Conservation (phyloP, 2,329 filamentous ascomycete genomes). For the Zasmidium angulare region DNA sequence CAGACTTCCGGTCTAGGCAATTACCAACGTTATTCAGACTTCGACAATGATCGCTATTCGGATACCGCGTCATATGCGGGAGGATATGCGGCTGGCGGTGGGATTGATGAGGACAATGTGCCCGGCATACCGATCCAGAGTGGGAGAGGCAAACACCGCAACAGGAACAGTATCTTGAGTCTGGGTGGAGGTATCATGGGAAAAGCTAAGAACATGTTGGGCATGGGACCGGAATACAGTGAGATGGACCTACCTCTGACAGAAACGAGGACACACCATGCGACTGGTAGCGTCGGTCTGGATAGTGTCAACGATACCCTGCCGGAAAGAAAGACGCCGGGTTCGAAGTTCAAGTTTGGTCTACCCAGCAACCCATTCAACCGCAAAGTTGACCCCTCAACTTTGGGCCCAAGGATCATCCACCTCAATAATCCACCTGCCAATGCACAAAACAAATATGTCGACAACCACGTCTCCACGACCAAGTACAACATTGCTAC, state of each 20-base stretch:
- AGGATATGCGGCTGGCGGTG: conserved; percentile 67
- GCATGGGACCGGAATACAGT: conserved; percentile 83
- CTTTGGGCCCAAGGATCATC: conserved; percentile 87
- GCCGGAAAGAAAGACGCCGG: conserved; percentile 58
- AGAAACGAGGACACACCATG: conserved; percentile 58
- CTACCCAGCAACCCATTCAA: conserved; percentile 61
- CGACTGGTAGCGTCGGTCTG: conserved; percentile 13
- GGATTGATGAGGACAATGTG: conserved; percentile 57
- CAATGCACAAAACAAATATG: conserved; percentile 84
- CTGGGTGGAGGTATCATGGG: conserved; percentile 86
- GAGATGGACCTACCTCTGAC: conserved; percentile 98
- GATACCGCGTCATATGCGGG: conserved; percentile 47
- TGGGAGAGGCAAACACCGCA: conserved; percentile 41
- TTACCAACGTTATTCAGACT: conserved; percentile 88
- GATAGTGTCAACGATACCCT: conserved; percentile 16
- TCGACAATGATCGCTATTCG: conserved; percentile 78
- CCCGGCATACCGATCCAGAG: conserved; percentile 56
- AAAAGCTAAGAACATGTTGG: conserved; percentile 83
- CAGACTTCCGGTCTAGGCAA: conserved; percentile 83
- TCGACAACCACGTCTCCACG: conserved; percentile 96
- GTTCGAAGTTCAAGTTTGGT: conserved; percentile 85
- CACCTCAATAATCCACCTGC: conserved; percentile 94
- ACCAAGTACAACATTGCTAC: conserved; percentile 94
- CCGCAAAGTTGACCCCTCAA: conserved; percentile 80
- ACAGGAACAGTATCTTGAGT: conserved; percentile 84